A percentile compares a stretch with the other conserved stretches of the same genome.
Conservation (phyloP, 2,329 filamentous ascomycete species). For the Periconia sp. region DNA sequence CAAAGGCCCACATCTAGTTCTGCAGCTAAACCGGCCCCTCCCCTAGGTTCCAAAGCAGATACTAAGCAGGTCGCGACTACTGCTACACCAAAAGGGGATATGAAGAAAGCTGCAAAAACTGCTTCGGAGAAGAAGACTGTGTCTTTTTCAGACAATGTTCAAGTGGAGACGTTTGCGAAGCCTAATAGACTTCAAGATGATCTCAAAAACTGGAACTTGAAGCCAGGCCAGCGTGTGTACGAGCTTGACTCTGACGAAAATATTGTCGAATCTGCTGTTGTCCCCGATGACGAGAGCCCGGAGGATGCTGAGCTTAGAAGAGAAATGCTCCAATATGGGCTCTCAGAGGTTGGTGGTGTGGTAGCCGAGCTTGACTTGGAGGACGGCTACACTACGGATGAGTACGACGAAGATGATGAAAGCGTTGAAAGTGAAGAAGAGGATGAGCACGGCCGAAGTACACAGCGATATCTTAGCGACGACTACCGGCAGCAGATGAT, state of each 20-base stretch:
- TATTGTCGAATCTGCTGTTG: constrained; percentile 56
- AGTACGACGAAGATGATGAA: constrained; percentile 56
- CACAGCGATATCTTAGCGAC: constrained; percentile 68
- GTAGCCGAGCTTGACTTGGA: constrained; percentile 91
- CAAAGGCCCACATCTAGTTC: too few relatives aligned
- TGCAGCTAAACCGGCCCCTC: too few relatives aligned
- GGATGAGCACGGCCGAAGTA: constrained; percentile 78
- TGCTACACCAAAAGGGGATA: constrained; percentile 2
- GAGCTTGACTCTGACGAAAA: constrained; percentile 52
- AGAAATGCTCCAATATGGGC: constrained; percentile 89
- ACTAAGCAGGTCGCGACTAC: not conserved
- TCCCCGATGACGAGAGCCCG: constrained; percentile 75
- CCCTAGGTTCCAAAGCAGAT: too few relatives aligned
- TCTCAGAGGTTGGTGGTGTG: constrained; percentile 87
- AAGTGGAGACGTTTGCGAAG: constrained; percentile 40
- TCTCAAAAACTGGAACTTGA: constrained; percentile 36
- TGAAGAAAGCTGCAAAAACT: not conserved
- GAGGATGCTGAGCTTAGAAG: constrained; percentile 82
- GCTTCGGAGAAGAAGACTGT: constrained; percentile 61
- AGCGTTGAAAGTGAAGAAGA: constrained; percentile 70
- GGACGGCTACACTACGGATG: constrained; percentile 56
- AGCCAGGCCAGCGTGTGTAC: constrained; percentile 45
- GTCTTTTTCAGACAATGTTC: constrained; percentile 67
- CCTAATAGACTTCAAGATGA: constrained; percentile 31
- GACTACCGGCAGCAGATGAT: constrained; percentile 84